These are phyloP conservation scores for Mycena galopus DNA, from an alignment of 768 basidiomycete species.

Conservation along the genomic window DNA sequence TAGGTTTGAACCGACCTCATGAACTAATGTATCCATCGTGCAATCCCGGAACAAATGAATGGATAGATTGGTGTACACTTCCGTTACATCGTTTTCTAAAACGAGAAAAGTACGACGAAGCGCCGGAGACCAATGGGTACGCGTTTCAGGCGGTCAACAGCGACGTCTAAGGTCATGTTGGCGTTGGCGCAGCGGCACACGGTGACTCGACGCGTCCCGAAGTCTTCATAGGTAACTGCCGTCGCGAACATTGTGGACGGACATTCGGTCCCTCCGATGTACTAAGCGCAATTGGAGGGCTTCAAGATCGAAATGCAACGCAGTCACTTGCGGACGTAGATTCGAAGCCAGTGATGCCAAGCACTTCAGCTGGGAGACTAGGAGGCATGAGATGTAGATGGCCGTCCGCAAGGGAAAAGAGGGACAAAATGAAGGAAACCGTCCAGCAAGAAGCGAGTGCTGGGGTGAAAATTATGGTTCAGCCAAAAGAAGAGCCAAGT, in stretches of 20 bases:
- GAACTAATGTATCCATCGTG: constrained; percentile 13
- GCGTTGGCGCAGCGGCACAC: constrained; percentile 25
- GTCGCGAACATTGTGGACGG: constrained; percentile 6
- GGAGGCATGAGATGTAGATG: not conserved
- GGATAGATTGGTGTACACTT: constrained; percentile 12
- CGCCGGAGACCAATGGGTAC: constrained; percentile 26
- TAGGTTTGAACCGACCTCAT: too few relatives aligned
- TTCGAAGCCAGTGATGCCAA: not conserved
- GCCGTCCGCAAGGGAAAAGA: not conserved
- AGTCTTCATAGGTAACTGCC: constrained; percentile 23
- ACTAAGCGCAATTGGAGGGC: not conserved
- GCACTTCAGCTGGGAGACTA: not conserved
- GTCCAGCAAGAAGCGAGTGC: not conserved
- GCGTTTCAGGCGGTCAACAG: constrained; percentile 23
- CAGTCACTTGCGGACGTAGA: not conserved
- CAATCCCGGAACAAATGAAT: constrained; percentile 22
- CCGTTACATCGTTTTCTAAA: not conserved
- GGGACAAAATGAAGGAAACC: not conserved
- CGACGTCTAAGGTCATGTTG: constrained; percentile 14
- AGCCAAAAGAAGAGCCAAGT: not conserved
- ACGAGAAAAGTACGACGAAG: constrained; percentile 8
- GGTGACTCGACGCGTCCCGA: constrained; percentile 16
- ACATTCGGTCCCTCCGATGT: not conserved
- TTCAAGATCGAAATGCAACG: not conserved
- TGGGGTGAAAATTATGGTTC: not conserved